These are phyloP conservation scores for Diphasiastrum complanatum DNA, from an alignment of 83 land plant species.

Conservation along the genomic window DNA sequence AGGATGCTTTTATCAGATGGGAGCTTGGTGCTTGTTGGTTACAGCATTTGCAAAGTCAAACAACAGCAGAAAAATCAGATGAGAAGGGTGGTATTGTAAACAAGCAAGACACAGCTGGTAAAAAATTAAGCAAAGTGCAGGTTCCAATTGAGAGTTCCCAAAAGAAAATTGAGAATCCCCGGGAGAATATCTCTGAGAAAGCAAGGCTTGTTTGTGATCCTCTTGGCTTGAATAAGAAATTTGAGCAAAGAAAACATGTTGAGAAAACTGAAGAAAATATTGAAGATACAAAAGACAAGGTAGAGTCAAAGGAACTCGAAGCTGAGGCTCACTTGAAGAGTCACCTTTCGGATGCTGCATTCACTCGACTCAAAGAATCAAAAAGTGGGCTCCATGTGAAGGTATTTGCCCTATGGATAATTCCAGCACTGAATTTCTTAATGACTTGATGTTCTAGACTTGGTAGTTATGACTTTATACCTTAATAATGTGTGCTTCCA, in stretches of 20 bases:
- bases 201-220: no score
- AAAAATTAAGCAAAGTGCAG: background rate
- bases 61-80: constrained; percentile 41
- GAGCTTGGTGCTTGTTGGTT: constrained; percentile 97
- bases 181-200: no score
- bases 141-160: no score
- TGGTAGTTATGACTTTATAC: no score
- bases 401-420: no score
- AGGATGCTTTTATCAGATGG: constrained; percentile 60
- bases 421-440: no score
- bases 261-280: background rate
- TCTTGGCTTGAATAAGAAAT: no score
- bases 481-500: constrained; percentile 27
- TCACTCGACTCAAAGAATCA: constrained; percentile 61
- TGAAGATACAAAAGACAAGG: background rate
- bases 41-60: constrained; percentile 76
- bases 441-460: no score
- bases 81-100: constrained; percentile 13
- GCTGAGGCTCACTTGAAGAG: constrained; percentile 32
- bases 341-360: constrained; percentile 51
- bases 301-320: constrained; percentile 15
- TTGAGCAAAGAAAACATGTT: no score
- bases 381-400: constrained; percentile 74
- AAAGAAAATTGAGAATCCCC: no score
- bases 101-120: background rate